phyloP scores from a whole-genome alignment of 2,329 filamentous ascomycete genomes.

The Colletotrichum higginsianum region DNA sequence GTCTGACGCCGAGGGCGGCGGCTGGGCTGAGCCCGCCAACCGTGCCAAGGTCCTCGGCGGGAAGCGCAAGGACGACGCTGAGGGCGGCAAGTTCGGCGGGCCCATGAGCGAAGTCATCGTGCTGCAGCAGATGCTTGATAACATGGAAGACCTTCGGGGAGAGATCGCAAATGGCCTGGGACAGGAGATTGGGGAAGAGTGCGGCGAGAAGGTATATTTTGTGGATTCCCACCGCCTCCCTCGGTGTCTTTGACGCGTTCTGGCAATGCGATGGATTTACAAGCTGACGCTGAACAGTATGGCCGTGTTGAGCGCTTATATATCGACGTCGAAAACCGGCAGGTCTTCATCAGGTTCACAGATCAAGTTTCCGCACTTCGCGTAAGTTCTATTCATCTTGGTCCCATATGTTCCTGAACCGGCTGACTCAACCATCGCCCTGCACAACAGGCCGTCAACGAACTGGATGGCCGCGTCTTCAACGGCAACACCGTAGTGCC shows the following conservation, averaged over 20 bases:
- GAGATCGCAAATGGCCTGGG: constrained; percentile 84
- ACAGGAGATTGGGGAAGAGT: constrained; percentile 97
- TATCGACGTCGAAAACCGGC: constrained; percentile 74
- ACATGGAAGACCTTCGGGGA: constrained; percentile 80
- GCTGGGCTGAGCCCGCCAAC: constrained; percentile 78
- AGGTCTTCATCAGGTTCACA: constrained; percentile 95
- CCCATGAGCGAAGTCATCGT: constrained; percentile 87
- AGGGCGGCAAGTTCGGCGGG: constrained; percentile 69
- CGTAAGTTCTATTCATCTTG: constrained; percentile 65
- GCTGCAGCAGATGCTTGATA: constrained; percentile 87
- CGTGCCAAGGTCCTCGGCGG: constrained; percentile 88
- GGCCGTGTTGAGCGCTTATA: constrained; percentile 86
- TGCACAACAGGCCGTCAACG: constrained; percentile 81
- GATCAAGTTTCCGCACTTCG: constrained; percentile 86
- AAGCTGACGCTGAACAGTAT: constrained; percentile 67
- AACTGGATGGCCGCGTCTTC: constrained; percentile 88
- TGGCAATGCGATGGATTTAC: neutral
- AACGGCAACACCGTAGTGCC: constrained; percentile 89
- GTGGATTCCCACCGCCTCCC: neutral
- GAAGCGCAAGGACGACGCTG: constrained; percentile 63
- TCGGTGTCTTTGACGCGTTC: constrained; percentile 20
- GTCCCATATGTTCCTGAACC: neutral
- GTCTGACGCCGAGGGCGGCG: constrained; percentile 83
- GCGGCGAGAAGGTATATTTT: constrained; percentile 78
- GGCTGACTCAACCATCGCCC: neutral